These are phyloP conservation scores for Phyllosticta paracitricarpa DNA, from an alignment of 2,329 filamentous ascomycete species.

Conservation along the genomic window DNA sequence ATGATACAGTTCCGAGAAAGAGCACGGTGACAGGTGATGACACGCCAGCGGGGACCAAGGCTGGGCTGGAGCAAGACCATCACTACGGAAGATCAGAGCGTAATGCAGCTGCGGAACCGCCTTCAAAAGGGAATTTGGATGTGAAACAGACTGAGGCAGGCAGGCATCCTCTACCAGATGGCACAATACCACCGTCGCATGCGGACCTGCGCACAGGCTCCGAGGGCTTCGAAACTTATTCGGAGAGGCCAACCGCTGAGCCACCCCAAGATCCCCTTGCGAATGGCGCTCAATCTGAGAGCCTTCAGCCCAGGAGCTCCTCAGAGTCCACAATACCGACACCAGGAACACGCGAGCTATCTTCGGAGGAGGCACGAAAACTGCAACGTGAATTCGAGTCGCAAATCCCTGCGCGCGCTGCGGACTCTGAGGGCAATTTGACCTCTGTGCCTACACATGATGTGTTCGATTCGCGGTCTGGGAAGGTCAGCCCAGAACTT, in stretches of 20 bases:
- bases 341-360: conserved; percentile 19
- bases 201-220: conserved; percentile 17
- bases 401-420: conserved; percentile 42
- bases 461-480: conserved; percentile 45
- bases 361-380: conserved; percentile 34
- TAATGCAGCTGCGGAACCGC: conserved; percentile 30
- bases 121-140: conserved; percentile 30
- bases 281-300: conserved; percentile 15
- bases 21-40: conserved; percentile 20
- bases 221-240: conserved; percentile 26
- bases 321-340: conserved; percentile 33
- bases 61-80: conserved; percentile 38
- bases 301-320: conserved; percentile 29
- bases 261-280: conserved; percentile 27
- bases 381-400: conserved; percentile 40
- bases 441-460: conserved; percentile 40
- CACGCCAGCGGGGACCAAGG: conserved; percentile 15
- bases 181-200: conserved; percentile 36
- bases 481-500: conserved; percentile 35
- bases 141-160: conserved; percentile 38
- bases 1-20: conserved; percentile 21
- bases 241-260: conserved; percentile 22
- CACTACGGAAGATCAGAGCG: conserved; percentile 36
- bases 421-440: conserved; percentile 27
- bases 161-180: conserved; percentile 38